Evolutionary conservation across 176 grass and related monocot species (phyloP), one percentile per base, ranked within the genome.

Genomic region (Juncus inflexus): DNA sequence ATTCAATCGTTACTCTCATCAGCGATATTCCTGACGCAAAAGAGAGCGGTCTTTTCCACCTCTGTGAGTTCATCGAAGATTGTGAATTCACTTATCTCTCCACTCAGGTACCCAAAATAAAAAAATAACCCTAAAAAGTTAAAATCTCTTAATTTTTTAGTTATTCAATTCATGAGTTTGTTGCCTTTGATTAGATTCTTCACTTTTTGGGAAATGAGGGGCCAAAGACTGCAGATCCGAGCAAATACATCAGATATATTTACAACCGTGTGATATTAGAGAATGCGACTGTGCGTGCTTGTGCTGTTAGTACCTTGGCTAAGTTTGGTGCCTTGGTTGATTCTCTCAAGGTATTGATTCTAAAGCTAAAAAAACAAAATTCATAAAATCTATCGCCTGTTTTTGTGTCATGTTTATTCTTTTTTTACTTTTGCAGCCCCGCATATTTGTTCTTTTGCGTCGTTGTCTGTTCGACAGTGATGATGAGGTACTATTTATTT

Each of bases 191-290:
- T 64, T 67, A 97, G 94, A 92, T 99, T 57, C 94, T 99, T 80
- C 94, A 99, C 75, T 90, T 99, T 69, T 79, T 99, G 81, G 94
- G 94, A 78, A 99, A 89, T 76, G 94, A 99, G 89, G 94, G 94
- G 43, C 94, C 94, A 12, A 99, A 91, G 74, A 99, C 94, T 69
- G 74, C 83, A 61, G 94, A 92, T 63, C 94, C 94, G 70, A 92
- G 94, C 77, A 99, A 92, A 86, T 99, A 99, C 76, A 99, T 99
- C 55, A 84, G 94, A 7, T 92, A 92, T 65, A 92, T 99, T 60
- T 99, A 99, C 66, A 99, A 99, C 35, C 90, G 94, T 53, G 83
- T 99, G 49, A 99, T 99, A 79, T 88, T 99, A 82, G 94, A 99
- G 86, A 99, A 92, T 90, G 94, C 94, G 62, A 99, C 94, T 52